Base-by-base conservation (phyloP, 176 grass and related monocot genomes). In the Tillandsia leiboldiana region DNA sequence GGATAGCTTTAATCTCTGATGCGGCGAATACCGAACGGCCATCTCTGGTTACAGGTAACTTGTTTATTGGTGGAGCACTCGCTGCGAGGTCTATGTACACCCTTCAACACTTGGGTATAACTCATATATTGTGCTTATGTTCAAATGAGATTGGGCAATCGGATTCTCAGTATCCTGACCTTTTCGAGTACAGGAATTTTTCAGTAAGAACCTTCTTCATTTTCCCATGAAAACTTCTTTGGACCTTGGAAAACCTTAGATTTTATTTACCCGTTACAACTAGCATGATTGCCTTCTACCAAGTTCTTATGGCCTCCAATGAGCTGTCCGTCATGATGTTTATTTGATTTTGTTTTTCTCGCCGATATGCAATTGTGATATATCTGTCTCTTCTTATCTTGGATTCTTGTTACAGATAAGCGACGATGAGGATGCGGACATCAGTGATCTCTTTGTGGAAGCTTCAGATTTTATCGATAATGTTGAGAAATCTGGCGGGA, bases 111-210 rank as follows among this genome's bases (percentile, higher is more conserved):
- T 82, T 93, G 81, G 90, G 89, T 68, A 90, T 99, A 63, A 93
- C 89, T 48, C 86, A 99, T 80, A 81, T 99, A 90, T 80, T 99
- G 48, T 93, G 94, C 67, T 84, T 99, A 77, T 97, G 94, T 86
- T 93, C 89, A 0, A 97, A 99, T 82, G 94, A 99, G 84, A 93
- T 93, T 80, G 94, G 94, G 61, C 94, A 93, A 83, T 99, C 94
- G 11, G 89, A 93, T 99, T 90, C 94, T 54, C 94, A 99, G 27
- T 99, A 83, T 82, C 94, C 79, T 56, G 82, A 88, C 70, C 77
- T 90, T 86, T 99, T 99, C 65, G 68, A 90, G 66, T 99, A 99
- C 82, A 90, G 88, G 76, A 93, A 99, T 85, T 93, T 99, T 54
- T 99, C 89, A 54, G 93, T 90, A 92, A 82, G 86, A 72, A 64